phyloP scores from a whole-genome alignment of 73 alveolate species.

The Paramecium primaurelia region DNA sequence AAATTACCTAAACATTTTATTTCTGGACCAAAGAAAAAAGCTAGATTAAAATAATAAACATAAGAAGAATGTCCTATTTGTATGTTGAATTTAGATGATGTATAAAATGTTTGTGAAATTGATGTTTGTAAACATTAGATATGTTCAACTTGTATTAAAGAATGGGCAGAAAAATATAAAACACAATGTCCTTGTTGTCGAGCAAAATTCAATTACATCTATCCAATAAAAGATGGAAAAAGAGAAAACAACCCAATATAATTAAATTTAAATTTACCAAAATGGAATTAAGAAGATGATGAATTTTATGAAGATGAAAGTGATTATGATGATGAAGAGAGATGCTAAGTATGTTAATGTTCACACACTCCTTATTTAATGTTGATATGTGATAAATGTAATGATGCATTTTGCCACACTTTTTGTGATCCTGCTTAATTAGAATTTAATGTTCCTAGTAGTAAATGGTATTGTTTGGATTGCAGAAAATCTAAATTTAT shows the following conservation, averaged over 20 bases:
- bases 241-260: neutral
- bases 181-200: conserved; percentile 20
- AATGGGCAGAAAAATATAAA: conserved; percentile 42
- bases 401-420: conserved; percentile 5
- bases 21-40: neutral
- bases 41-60: neutral
- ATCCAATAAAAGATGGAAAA: neutral
- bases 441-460: neutral
- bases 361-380: conserved; percentile 1
- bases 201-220: neutral
- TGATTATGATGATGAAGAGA: neutral
- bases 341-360: conserved; percentile 1
- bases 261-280: neutral
- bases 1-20: neutral
- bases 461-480: conserved; percentile 6
- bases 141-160: neutral
- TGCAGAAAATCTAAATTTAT: conserved; percentile 9
- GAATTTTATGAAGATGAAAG: neutral
- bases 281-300: conserved; percentile 27
- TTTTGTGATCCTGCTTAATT: conserved; percentile 24
- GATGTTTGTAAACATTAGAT: conserved; percentile 17
- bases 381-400: conserved; percentile 11
- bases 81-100: neutral
- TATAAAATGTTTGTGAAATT: neutral
- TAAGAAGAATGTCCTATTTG: conserved; percentile 6